Base-by-base conservation (phyloP, 192 early-diverging fungal genomes). In the Rhizoclosmatium globosum region DNA sequence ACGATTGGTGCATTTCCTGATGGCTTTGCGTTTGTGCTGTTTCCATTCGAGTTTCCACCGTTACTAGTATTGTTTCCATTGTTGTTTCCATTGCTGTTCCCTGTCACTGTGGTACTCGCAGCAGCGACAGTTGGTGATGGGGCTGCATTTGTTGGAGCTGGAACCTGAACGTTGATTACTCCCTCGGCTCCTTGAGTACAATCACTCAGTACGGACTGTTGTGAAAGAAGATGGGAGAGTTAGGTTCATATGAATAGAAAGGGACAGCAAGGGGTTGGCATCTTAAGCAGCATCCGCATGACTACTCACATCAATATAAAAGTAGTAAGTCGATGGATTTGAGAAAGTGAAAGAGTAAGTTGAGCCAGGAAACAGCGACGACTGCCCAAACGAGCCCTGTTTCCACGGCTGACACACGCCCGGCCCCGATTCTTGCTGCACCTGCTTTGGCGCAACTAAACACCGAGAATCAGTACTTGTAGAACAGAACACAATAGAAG, bases 221-320 rank as follows among this genome's bases (percentile, higher is more conserved):
- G 31, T 31, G 31, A 31, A 31, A 31, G 31, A 31, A 31, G 31
- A 31, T 31, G 31, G 31, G 31, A 31, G 31, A 31, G 31, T 31
- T 31, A 31, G 31, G 31, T 31, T 31, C 31, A 31, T 31, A 31
- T 31, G 31, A 31, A 31, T 31, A 31, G 56, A 15, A 57, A 57
- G n/a, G 56, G 15, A 65, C 39, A 31, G 13, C 19, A 65, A 65
- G 39, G 39, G 13, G 64, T 13, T n/a, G n/a, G n/a, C n/a, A n/a
- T n/a, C 21, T 65, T 31, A 65, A 31, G 31, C 31, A 31, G 31
- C 31, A 31, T 31, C 31, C 31, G 31, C 31, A 43, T 13, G 6
- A 47, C 41, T 9, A 7, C 50, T 72, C 50, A 72, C 70, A 44
- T 72, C 57, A 42, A 72, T 47, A 19, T 72, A 72, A 59, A 72